Base-by-base conservation (phyloP, 306 rosid genomes). In the Psophocarpus tetragonolobus region DNA sequence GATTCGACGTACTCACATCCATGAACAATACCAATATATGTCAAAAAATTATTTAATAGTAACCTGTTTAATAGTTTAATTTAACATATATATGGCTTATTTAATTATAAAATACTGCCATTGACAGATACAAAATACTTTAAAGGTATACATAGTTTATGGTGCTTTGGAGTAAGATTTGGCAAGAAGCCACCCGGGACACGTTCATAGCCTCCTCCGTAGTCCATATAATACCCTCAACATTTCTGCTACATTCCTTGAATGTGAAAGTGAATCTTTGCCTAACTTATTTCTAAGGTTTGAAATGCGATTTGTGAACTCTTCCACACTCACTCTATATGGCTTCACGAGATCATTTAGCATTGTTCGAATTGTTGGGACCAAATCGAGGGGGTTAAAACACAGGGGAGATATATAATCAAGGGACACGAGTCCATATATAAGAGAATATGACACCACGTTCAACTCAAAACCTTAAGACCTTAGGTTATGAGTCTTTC, bases 221-320 rank as follows among this genome's bases (percentile, higher is more conserved):
- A n/a, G n/a, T n/a, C 84, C 88, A 83, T 92, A 92, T 0, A 85
- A 60, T 29, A 92, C 87, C 78, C 91, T 85, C n/a, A 92, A 68
- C 53, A 87, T 80, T 80, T 90, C 92, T 72, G 61, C 11, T 0
- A 90, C 89, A 1, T 89, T 85, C 63, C 96, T 83, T 21, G 24
- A 68, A 65, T 72, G 90, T 6, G 93, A 1, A 3, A 90, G 50
- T 14, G 96, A 92, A 76, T 74, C 7, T 0, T 17, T 26, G 76
- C 96, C 97, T 0, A 92, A 76, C 73, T 11, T 60, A 64, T 90
- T 62, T 77, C 90, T 85, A 5, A 90, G 86, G 3, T 15, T 26
- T 11, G 93, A 90, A 6, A 92, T 86, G 23, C 68, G 85, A 44
- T 81, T 13, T 0, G 93, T 90, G 72, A 92, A 92, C 83, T 81